Evolutionary conservation across 345 rosid species (phyloP).

Genomic region (Raphanus raphanistrum): DNA sequence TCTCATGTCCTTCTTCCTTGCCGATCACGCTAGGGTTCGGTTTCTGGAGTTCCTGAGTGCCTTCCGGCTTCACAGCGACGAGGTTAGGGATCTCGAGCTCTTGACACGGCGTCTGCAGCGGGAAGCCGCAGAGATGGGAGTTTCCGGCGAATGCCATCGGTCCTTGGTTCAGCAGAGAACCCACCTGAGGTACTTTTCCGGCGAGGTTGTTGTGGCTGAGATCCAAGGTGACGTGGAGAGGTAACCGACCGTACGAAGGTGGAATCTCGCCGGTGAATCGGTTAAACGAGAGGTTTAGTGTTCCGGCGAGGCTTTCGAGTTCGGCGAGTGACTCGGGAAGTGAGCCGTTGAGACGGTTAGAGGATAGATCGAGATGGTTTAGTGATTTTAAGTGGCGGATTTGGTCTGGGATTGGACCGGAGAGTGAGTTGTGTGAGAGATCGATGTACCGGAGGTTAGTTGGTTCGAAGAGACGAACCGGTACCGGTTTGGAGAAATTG

Average conservation of each 20-base stretch:
- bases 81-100: constrained; percentile 28
- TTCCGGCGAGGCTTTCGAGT: constrained; percentile 65
- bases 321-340: constrained; percentile 72
- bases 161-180: constrained; percentile 84
- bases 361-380: constrained; percentile 73
- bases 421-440: constrained; percentile 60
- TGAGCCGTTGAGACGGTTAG: constrained; percentile 62
- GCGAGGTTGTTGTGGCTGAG: constrained; percentile 66
- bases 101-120: constrained; percentile 72
- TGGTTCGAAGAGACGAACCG: constrained; percentile 54
- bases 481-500: constrained; percentile 68
- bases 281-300: constrained; percentile 76
- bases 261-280: constrained; percentile 71
- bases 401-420: constrained; percentile 69
- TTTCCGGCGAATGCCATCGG: constrained; percentile 84
- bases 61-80: constrained; percentile 37
- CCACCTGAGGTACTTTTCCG: constrained; percentile 90
- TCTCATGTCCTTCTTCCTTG: constrained; percentile 25
- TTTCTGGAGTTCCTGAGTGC: constrained; percentile 42
- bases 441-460: constrained; percentile 72
- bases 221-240: constrained; percentile 71
- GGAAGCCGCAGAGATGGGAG: constrained; percentile 79
- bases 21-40: constrained; percentile 28
- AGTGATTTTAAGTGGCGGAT: constrained; percentile 69
- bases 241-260: constrained; percentile 63